A percentile compares a stretch with the other conserved stretches of the same genome.
phyloP scores from a whole-genome alignment of 495 filamentous ascomycete species.

The Lasiosphaeria ovina region DNA sequence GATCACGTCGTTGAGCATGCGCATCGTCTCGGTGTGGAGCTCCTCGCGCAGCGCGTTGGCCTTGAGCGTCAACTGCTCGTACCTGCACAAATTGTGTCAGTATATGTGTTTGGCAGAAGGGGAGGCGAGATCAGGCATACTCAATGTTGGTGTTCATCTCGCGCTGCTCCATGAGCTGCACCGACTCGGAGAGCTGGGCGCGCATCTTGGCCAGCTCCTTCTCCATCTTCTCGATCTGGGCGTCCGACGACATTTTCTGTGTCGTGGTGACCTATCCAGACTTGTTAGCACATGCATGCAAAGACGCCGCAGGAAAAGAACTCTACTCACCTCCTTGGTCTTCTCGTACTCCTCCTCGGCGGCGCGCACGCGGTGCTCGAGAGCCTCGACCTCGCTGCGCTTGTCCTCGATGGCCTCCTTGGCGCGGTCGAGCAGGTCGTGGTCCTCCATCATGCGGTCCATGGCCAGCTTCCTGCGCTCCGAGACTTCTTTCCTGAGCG shows the following conservation, averaged over 20 bases:
- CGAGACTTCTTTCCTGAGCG: constrained; percentile 81
- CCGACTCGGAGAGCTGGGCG: constrained; percentile 75
- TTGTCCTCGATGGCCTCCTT: constrained; percentile 96
- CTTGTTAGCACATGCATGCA: constrained; percentile 7
- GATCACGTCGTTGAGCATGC: constrained; percentile 94
- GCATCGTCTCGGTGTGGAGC: constrained; percentile 91
- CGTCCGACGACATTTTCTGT: constrained; percentile 81
- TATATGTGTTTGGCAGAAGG: background rate
- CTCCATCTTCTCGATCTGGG: constrained; percentile 97
- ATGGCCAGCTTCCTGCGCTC: constrained; percentile 76
- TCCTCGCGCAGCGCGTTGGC: constrained; percentile 86
- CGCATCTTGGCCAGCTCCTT: constrained; percentile 94
- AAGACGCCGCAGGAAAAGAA: background rate
- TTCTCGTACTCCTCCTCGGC: constrained; percentile 93
- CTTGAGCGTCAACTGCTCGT: constrained; percentile 82
- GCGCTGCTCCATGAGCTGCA: constrained; percentile 89
- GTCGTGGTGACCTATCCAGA: constrained; percentile 61
- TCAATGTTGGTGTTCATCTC: constrained; percentile 97
- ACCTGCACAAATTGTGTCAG: constrained; percentile 46
- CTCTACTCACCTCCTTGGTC: constrained; percentile 68
- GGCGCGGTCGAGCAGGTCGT: constrained; percentile 86
- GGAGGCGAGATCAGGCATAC: constrained; percentile 44
- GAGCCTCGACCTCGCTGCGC: constrained; percentile 80
- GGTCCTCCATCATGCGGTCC: constrained; percentile 85
- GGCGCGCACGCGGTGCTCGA: constrained; percentile 80